These are phyloP conservation scores for Russula sp. DNA, from an alignment of 768 basidiomycete species.

Conservation along the genomic window DNA sequence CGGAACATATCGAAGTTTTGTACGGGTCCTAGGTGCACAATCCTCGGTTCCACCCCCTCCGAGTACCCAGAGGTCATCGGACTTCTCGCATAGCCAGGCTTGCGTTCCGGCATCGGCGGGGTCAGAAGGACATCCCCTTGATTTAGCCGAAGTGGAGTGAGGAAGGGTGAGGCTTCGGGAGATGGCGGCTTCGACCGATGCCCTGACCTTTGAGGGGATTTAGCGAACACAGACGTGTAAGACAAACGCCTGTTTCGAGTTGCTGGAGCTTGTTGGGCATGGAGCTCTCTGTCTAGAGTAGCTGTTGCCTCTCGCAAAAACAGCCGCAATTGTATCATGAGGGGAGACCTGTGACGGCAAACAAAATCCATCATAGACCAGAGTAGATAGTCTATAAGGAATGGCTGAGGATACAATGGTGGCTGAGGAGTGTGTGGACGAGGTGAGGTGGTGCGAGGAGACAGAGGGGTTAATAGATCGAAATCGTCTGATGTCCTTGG, in stretches of 20 bases:
- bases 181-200: slow-evolving; percentile 39
- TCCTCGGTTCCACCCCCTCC: slow-evolving; percentile 44
- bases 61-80: slow-evolving; percentile 38
- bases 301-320: slow-evolving; percentile 64
- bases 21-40: slow-evolving; percentile 60
- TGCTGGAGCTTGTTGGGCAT: slow-evolving; percentile 32
- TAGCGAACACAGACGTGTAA: slow-evolving; percentile 49
- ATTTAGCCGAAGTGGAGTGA: slow-evolving; percentile 32
- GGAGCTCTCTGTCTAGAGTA: slow-evolving; percentile 52
- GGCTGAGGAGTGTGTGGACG: slow-evolving; percentile 35
- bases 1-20: slow-evolving; percentile 35
- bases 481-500: slow-evolving; percentile 20
- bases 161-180: slow-evolving; percentile 46
- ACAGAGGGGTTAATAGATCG: slow-evolving; percentile 32
- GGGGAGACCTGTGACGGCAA: slow-evolving; percentile 58
- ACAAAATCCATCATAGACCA: slow-evolving; percentile 72
- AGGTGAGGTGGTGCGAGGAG: slow-evolving; percentile 27
- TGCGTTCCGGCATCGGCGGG: slow-evolving; percentile 33
- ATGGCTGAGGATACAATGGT: slow-evolving; percentile 41
- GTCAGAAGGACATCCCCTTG: slow-evolving; percentile 25
- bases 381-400: slow-evolving; percentile 64
- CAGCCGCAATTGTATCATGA: slow-evolving; percentile 62
- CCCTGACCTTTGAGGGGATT: slow-evolving; percentile 50
- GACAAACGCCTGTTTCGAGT: slow-evolving; percentile 45
- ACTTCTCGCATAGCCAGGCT: slow-evolving; percentile 45